Evolutionary conservation across 2,329 filamentous ascomycete species (phyloP).

Genomic region (Claviceps digitariae): DNA sequence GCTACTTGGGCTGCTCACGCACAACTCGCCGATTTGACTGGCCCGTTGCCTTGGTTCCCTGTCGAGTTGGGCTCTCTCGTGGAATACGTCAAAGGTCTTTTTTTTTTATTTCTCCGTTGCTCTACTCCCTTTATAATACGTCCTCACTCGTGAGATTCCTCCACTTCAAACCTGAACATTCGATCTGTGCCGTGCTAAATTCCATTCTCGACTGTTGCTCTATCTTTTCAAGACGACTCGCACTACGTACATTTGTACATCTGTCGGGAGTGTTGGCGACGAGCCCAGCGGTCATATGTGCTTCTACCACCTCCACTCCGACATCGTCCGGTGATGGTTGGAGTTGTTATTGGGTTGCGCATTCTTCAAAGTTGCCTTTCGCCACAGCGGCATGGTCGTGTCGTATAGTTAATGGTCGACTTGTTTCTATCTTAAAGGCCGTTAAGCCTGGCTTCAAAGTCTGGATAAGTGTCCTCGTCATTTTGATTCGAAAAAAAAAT

Average conservation of each 20-base stretch:
- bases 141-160: neutral
- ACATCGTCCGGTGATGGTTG: neutral
- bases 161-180: neutral
- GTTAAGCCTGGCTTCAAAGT: too few relatives aligned
- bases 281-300: neutral
- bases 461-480: too few relatives aligned
- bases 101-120: neutral
- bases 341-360: neutral
- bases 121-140: neutral
- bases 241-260: neutral
- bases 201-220: neutral
- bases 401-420: neutral
- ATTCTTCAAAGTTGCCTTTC: neutral
- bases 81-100: too few relatives aligned
- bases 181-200: neutral
- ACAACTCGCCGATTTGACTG: too few relatives aligned
- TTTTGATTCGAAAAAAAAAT: too few relatives aligned
- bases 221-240: neutral
- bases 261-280: neutral
- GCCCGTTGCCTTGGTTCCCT: too few relatives aligned
- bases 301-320: neutral
- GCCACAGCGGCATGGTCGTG: neutral
- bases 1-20: too few relatives aligned
- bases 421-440: neutral
- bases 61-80: too few relatives aligned